These are phyloP conservation scores for Pistacia atlantica DNA, from an alignment of 345 rosid genomes.

Conservation along the genomic window DNA sequence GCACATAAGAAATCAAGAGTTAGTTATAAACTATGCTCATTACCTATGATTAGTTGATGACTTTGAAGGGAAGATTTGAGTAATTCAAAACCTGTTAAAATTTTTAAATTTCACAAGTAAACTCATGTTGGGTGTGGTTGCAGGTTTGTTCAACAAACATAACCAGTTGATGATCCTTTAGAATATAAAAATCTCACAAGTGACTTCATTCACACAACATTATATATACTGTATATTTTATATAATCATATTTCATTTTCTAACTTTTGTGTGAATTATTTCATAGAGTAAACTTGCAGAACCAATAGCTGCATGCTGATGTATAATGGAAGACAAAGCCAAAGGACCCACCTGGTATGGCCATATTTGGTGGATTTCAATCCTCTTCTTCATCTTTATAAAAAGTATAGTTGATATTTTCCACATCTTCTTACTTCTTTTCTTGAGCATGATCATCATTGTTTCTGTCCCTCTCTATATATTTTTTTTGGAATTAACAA, in stretches of 20 bases:
- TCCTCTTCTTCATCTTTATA: not conserved
- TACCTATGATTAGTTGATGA: too few relatives aligned
- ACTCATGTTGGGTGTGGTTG: not conserved
- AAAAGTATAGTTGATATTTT: not conserved
- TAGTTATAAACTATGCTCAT: too few relatives aligned
- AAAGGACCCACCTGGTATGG: not conserved
- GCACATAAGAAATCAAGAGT: too few relatives aligned
- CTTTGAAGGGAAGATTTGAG: too few relatives aligned
- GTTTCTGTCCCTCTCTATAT: too few relatives aligned
- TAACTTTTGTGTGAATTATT: not conserved
- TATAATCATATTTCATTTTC: not conserved
- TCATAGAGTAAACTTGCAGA: not conserved
- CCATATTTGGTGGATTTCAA: not conserved
- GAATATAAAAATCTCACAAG: not conserved
- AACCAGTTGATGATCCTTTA: not conserved
- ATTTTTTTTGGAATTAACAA: too few relatives aligned
- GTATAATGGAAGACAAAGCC: not conserved
- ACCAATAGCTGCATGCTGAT: not conserved
- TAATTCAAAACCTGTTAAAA: too few relatives aligned
- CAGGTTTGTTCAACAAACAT: constrained; percentile 14
- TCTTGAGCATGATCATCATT: too few relatives aligned
- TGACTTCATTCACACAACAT: not conserved
- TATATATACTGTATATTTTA: too few relatives aligned
- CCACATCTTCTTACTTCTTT: too few relatives aligned
- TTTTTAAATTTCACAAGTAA: not conserved